Percentiles rank a stretch among this genome's conserved stretches.
These are phyloP conservation scores for Trametes cubensis DNA, from an alignment of 768 basidiomycete genomes.

Conservation along the genomic window DNA sequence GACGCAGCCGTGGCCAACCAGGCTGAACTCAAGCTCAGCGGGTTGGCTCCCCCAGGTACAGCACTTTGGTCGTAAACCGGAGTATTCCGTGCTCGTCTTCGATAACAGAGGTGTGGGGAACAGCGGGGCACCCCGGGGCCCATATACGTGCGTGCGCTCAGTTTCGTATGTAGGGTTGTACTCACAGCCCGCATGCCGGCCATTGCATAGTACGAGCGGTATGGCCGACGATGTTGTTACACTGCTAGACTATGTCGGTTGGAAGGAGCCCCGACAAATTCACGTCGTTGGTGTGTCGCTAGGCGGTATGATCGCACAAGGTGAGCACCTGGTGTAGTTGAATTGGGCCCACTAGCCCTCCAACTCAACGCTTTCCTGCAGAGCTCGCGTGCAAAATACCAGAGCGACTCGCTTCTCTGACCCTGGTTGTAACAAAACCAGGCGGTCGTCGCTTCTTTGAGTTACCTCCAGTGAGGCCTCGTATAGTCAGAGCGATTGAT, in stretches of 20 bases:
- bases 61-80: slow-evolving; percentile 55
- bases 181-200: neutral
- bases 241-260: slow-evolving; percentile 70
- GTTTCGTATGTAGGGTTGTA: neutral
- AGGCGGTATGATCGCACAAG: slow-evolving; percentile 86
- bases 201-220: slow-evolving; percentile 54
- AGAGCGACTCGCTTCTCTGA: slow-evolving; percentile 65
- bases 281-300: slow-evolving; percentile 77
- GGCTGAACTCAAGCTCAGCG: slow-evolving; percentile 65
- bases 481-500: too few relatives aligned
- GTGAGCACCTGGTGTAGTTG: slow-evolving; percentile 35
- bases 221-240: slow-evolving; percentile 79
- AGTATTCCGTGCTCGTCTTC: slow-evolving; percentile 71
- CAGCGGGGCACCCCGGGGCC: slow-evolving; percentile 69
- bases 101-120: slow-evolving; percentile 87
- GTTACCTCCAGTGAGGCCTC: slow-evolving; percentile 57
- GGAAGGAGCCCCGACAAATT: slow-evolving; percentile 62
- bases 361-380: slow-evolving; percentile 33
- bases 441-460: slow-evolving; percentile 62
- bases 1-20: slow-evolving; percentile 25
- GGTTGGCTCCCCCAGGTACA: slow-evolving; percentile 67
- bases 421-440: slow-evolving; percentile 70
- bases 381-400: slow-evolving; percentile 72
- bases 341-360: too few relatives aligned
- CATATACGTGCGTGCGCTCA: slow-evolving; percentile 65